A percentile compares a stretch with the other conserved stretches of the same genome.
Conservation (phyloP, 495 filamentous ascomycete genomes). For the Alectoria sarmentosa region DNA sequence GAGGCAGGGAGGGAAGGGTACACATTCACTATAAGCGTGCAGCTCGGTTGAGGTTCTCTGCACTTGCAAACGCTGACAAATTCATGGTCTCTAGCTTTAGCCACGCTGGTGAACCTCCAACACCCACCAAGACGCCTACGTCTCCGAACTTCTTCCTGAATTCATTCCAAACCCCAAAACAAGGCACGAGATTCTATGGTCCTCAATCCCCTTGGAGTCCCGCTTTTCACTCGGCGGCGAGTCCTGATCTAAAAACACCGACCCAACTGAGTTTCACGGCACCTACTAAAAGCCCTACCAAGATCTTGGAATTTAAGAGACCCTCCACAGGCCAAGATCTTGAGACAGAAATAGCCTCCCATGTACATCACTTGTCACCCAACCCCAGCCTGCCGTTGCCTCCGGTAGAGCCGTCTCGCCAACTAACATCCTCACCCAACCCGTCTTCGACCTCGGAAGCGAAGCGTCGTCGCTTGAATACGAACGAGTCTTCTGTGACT, state of each 20-base stretch:
- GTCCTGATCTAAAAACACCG: slow-evolving; percentile 46
- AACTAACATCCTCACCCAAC: slow-evolving; percentile 49
- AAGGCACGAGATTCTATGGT: slow-evolving; percentile 47
- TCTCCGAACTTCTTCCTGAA: slow-evolving; percentile 54
- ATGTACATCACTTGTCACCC: slow-evolving; percentile 53
- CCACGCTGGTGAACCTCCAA: slow-evolving; percentile 71
- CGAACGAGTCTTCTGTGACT: slow-evolving; percentile 23
- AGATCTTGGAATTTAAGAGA: slow-evolving; percentile 27
- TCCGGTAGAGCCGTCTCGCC: slow-evolving; percentile 50
- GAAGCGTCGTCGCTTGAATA: slow-evolving; percentile 28
- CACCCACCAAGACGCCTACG: slow-evolving; percentile 67
- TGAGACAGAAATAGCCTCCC: slow-evolving; percentile 43
- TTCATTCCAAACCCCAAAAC: slow-evolving; percentile 62
- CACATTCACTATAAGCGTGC: slow-evolving; percentile 15
- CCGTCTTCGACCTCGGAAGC: slow-evolving; percentile 36
- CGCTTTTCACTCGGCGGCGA: slow-evolving; percentile 48
- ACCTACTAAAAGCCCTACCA: slow-evolving; percentile 26
- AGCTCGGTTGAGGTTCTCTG: neutral
- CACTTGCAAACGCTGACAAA: slow-evolving; percentile 10
- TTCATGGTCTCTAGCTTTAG: slow-evolving; percentile 53
- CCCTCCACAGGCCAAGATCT: slow-evolving; percentile 27
- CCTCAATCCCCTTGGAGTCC: slow-evolving; percentile 47
- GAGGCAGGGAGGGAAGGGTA: neutral
- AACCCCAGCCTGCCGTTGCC: slow-evolving; percentile 45
- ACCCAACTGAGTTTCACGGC: slow-evolving; percentile 36